Conservation (phyloP, 2,329 filamentous ascomycete genomes). For the Exophiala phaeomuriformis region DNA sequence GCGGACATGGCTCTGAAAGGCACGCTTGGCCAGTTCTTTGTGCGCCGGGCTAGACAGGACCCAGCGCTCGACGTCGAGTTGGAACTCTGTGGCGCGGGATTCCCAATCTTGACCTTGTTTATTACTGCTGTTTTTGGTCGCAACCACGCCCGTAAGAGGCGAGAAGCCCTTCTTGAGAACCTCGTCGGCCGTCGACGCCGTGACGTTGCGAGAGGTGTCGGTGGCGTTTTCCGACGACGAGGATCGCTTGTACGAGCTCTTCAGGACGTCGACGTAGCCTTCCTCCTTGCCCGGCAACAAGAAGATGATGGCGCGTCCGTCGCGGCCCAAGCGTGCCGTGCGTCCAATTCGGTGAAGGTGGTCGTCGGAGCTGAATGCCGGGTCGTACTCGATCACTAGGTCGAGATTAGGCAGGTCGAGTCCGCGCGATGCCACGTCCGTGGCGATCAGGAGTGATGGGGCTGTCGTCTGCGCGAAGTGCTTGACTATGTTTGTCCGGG, state of each 20-base stretch:
- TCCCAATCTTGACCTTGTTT: slow-evolving; percentile 51
- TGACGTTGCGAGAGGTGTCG: slow-evolving; percentile 52
- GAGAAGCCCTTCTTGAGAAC: slow-evolving; percentile 60
- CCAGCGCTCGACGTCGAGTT: slow-evolving; percentile 61
- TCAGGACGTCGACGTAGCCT: slow-evolving; percentile 72
- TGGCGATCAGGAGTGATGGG: slow-evolving; percentile 80
- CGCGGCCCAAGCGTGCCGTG: slow-evolving; percentile 83
- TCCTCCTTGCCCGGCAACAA: slow-evolving; percentile 87
- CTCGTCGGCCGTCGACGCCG: slow-evolving; percentile 57
- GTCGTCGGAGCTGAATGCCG: slow-evolving; percentile 85
- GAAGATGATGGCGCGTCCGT: slow-evolving; percentile 82
- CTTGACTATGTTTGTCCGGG: slow-evolving; percentile 77
- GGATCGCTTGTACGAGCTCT: slow-evolving; percentile 55
- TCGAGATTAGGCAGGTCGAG: slow-evolving; percentile 94
- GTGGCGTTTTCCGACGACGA: slow-evolving; percentile 36
- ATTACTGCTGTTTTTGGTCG: slow-evolving; percentile 6
- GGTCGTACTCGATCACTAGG: slow-evolving; percentile 91
- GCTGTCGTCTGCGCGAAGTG: slow-evolving; percentile 68
- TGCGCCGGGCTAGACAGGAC: slow-evolving; percentile 57
- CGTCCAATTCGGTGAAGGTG: slow-evolving; percentile 92
- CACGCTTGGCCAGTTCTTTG: slow-evolving; percentile 73
- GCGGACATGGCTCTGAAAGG: slow-evolving; percentile 84
- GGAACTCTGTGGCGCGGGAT: slow-evolving; percentile 58
- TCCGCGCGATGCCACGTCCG: slow-evolving; percentile 90
- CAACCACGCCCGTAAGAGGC: slow-evolving; percentile 31